Evolutionary conservation across 768 basidiomycete species (phyloP).

Genomic region (Tylopilus sp.): DNA sequence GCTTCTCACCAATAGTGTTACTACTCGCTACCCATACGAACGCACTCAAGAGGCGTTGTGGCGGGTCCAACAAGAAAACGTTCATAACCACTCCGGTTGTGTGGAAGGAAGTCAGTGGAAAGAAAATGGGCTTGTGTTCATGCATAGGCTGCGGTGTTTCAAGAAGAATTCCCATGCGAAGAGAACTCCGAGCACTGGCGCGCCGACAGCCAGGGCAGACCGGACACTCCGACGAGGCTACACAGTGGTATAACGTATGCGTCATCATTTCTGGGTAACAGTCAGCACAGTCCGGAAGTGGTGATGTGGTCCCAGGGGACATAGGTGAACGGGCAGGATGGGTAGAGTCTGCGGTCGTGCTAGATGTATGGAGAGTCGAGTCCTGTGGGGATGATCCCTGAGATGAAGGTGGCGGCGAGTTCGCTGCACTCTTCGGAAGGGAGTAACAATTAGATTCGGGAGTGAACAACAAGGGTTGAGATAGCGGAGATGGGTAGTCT

Average conservation of each 20-base stretch:
- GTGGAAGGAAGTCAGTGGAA: slow-evolving; percentile 57
- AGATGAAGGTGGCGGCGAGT: slow-evolving; percentile 28
- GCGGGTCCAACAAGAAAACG: slow-evolving; percentile 69
- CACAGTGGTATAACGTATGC: slow-evolving; percentile 1
- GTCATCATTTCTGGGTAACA: slow-evolving; percentile 14
- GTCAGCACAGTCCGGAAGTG: slow-evolving; percentile 18
- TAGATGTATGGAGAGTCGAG: slow-evolving; percentile 15
- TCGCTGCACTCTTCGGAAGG: slow-evolving; percentile 25
- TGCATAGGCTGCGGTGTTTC: slow-evolving; percentile 10
- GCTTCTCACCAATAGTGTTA: slow-evolving; percentile 30
- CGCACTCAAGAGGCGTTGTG: slow-evolving; percentile 55
- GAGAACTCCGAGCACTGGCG: neutral
- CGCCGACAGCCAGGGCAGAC: slow-evolving; percentile 5
- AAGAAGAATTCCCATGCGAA: slow-evolving; percentile 8
- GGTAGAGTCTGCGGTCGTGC: slow-evolving; percentile 4
- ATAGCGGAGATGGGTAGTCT: slow-evolving; percentile 26
- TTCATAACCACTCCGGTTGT: slow-evolving; percentile 73
- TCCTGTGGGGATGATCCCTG: slow-evolving; percentile 26
- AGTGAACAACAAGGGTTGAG: slow-evolving; percentile 11
- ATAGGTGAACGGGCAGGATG: slow-evolving; percentile 21
- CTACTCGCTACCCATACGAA: slow-evolving; percentile 62
- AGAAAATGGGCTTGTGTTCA: slow-evolving; percentile 45
- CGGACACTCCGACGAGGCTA: slow-evolving; percentile 4
- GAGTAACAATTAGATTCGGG: slow-evolving; percentile 15
- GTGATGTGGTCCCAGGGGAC: slow-evolving; percentile 20